Evolutionary conservation across 176 grass and related monocot genomes (phyloP).

Genomic region (Melocanna baccifera): DNA sequence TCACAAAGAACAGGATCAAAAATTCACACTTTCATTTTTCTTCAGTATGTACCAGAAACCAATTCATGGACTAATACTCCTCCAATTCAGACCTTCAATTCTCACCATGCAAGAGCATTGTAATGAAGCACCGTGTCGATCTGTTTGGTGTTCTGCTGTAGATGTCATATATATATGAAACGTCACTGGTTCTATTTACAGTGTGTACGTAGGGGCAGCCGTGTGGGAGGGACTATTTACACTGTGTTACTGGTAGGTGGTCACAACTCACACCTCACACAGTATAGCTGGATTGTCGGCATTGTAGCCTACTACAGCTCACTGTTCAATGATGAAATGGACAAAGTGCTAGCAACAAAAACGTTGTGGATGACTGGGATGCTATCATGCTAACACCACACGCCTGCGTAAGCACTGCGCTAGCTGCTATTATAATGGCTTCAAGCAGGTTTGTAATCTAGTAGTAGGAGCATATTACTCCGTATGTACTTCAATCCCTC

Average conservation of each 20-base stretch:
- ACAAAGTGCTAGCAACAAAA: conserved; percentile 8
- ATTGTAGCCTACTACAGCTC: conserved; percentile 25
- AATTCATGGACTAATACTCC: not conserved
- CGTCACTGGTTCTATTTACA: not conserved
- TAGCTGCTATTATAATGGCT: not conserved
- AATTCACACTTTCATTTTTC: not conserved
- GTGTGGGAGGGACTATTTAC: not conserved
- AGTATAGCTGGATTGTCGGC: conserved; percentile 30
- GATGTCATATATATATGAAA: not conserved
- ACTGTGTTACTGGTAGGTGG: conserved; percentile 3
- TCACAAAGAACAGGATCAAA: too few relatives aligned
- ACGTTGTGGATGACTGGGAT: not conserved
- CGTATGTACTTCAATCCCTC: not conserved
- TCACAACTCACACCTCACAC: conserved; percentile 20
- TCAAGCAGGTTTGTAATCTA: not conserved
- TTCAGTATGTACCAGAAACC: not conserved
- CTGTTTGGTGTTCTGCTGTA: not conserved
- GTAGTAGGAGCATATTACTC: not conserved
- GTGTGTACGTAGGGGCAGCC: not conserved
- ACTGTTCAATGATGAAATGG: conserved; percentile 4
- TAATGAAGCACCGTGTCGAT: not conserved
- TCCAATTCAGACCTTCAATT: not conserved
- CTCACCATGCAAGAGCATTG: not conserved
- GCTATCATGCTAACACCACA: not conserved
- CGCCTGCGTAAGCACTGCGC: not conserved